Evolutionary conservation across 495 filamentous ascomycete genomes (phyloP), one percentile per base, ranked within the genome.

Genomic region (Neurospora sp.): DNA sequence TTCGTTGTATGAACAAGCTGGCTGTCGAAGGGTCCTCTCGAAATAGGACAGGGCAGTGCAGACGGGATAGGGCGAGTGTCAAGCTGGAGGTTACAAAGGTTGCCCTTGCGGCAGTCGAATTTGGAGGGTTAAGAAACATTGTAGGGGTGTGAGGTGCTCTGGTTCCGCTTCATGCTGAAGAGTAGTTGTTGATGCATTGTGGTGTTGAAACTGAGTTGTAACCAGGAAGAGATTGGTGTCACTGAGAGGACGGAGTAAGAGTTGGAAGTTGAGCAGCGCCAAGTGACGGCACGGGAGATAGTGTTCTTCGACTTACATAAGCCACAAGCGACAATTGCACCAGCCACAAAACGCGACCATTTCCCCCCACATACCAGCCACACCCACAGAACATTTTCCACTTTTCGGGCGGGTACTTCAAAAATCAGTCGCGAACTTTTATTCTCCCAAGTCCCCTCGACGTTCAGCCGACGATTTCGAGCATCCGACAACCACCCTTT

Each of bases 381-480:
- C 75, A 44, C 72, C 74, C 76, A 76, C 76, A 77, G 69, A 74
- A 77, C 44, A 46, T 66, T 72, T 73, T 72, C 41, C 73, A 42
- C 71, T n/a, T 44, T 42, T 44, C 35, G 66, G 41, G n/a, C 54
- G 27, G 39, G 44, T 39, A 70, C 31, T 41, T 73, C 66, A 70
- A 74, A 75, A 72, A 75, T 71, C 37, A 74, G 48, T 71, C 59
- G 38, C 70, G 44, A 66, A 77, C 46, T 74, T 74, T 70, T 54
- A 62, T 71, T 66, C 69, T 46, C 42, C 62, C 74, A 76, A 74
- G 75, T 76, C 75, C 74, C 76, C 71, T 73, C 74, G 76, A 78
- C 75, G 69, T 59, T 46, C 70, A 71, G 70, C 71, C 14, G 41
- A 73, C 71, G 40, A 77, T 54, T 72, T 76, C 79, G 54, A 66